Evolutionary conservation across 345 rosid genomes (phyloP).

Genomic region (Mallotus nudiflorus): DNA sequence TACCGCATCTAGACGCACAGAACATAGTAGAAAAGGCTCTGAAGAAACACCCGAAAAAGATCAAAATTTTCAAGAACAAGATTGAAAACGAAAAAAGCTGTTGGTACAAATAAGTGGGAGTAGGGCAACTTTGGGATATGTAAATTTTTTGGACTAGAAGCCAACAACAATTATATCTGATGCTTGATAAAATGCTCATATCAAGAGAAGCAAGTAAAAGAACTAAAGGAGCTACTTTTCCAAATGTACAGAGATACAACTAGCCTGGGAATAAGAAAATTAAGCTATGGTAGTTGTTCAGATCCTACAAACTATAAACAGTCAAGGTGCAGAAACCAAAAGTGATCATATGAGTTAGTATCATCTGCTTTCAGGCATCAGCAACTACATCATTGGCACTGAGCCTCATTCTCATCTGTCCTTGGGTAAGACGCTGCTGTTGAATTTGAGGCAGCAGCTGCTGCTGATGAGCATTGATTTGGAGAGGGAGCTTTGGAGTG

Average conservation of each 20-base stretch:
- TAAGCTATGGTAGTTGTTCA: not conserved
- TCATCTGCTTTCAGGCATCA: not conserved
- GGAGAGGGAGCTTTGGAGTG: constrained; percentile 20
- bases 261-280: not conserved
- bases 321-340: not conserved
- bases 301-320: not conserved
- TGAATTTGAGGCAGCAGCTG: constrained; percentile 19
- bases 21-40: too few species aligned
- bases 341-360: too few species aligned
- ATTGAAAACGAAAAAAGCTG: too few species aligned
- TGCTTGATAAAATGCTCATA: not conserved
- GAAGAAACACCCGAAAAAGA: too few species aligned
- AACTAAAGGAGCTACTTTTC: not conserved
- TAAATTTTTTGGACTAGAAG: too few species aligned
- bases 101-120: too few species aligned
- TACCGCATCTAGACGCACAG: too few species aligned
- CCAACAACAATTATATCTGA: too few species aligned
- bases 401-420: constrained; percentile 24
- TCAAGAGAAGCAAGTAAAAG: not conserved
- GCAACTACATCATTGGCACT: not conserved
- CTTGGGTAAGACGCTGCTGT: constrained; percentile 28
- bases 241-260: not conserved
- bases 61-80: too few species aligned
- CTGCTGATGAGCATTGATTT: constrained; percentile 24
- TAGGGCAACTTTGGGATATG: too few species aligned